phyloP scores from a whole-genome alignment of 2,329 filamentous ascomycete genomes.

The Aspergillus persii region DNA sequence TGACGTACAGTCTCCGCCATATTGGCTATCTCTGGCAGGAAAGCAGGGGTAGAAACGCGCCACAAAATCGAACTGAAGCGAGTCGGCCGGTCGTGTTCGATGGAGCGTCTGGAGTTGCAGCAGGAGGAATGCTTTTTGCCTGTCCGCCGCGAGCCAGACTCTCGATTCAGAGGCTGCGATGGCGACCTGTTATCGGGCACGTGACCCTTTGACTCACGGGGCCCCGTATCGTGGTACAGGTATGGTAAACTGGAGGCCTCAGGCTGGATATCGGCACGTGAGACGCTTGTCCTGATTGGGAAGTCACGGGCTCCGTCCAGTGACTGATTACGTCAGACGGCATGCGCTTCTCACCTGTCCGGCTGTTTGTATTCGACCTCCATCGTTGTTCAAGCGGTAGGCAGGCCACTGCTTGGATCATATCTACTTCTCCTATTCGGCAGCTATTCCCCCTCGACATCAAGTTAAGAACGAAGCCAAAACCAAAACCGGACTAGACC shows the following conservation, averaged over 20 bases:
- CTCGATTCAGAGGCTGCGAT: background rate
- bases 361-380: background rate
- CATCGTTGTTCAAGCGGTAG: constrained; percentile 24
- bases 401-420: constrained; percentile 37
- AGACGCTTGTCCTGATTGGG: background rate
- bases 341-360: background rate
- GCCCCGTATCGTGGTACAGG: background rate
- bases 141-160: background rate
- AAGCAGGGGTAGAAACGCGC: constrained; percentile 2
- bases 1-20: constrained; percentile 48
- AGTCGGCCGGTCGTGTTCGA: background rate
- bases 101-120: background rate
- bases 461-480: background rate
- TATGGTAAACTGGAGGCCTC: background rate
- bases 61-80: constrained; percentile 1
- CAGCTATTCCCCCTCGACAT: background rate
- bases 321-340: constrained; percentile 8
- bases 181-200: background rate
- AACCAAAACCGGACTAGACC: background rate
- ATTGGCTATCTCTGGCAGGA: constrained; percentile 13
- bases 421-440: constrained; percentile 9
- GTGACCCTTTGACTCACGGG: background rate
- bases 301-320: background rate
- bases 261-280: constrained; percentile 3
- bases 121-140: background rate